Base-by-base conservation (phyloP, 177 flowering plant species). In the Vitis hybrid region DNA sequence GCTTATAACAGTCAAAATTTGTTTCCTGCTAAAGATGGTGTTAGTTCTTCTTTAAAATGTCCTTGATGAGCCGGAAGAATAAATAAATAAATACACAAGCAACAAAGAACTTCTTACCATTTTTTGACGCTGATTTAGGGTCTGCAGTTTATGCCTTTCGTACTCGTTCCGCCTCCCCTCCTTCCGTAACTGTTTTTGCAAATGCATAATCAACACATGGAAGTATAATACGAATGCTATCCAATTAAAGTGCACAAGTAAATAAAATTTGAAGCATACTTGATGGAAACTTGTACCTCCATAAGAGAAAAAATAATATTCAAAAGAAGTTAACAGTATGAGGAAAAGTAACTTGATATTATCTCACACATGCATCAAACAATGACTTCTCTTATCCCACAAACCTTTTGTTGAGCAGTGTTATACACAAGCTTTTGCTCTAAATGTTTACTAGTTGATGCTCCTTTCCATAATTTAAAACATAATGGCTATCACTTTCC, bases 101-200 rank as follows among this genome's bases (percentile, higher is more conserved):
- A 70, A 49, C 51, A 31, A 7, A 57, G 4, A 72, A 68, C 57
- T 55, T 4, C 83, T 80, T 20, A 88, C 99, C 97, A 94, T 65
- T 80, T 94, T 96, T 78, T 94, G 99, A n/a, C 98, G 97, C 73
- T 96, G 98, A 82, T 96, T 96, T 75, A 96, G 50, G 75, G 98
- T 93, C 79, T 90, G 97, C 70, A 96, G 82, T 76, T 96, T 96
- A 75, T 92, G 98, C 83, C 97, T 85, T 80, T 96, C 99, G 80
- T 90, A 92, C 74, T 96, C 98, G 72, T 89, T 94, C 81, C 89
- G 90, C 73, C 98, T 88, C 57, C 99, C 98, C 79, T 96, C 99
- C 76, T 96, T 96, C 71, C 86, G 82, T 79, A 96, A 79, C 99
- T 96, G 89, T 62, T 69, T 60, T 49, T 64, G 22, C 17, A 78